phyloP scores from a whole-genome alignment of 2,329 filamentous ascomycete species.

The Xylaria sp. region DNA sequence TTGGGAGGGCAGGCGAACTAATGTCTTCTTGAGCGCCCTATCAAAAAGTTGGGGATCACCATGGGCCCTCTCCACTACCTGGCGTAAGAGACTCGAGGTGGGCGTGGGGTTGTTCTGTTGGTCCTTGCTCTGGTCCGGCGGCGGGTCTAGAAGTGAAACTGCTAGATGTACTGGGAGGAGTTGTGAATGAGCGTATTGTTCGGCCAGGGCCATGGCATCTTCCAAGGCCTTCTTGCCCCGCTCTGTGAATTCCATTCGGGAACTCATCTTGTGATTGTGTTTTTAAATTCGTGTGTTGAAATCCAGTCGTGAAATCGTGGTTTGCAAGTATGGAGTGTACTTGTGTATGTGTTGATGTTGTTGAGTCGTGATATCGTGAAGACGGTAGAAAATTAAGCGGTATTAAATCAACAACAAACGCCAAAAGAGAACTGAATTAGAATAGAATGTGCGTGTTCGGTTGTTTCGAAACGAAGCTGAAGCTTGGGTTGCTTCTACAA shows the following conservation, averaged over 20 bases:
- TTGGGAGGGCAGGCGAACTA: conserved; percentile 92
- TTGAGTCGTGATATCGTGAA: too few relatives aligned
- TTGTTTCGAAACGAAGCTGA: conserved; percentile 10
- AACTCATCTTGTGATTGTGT: conserved; percentile 67
- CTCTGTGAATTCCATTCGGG: conserved; percentile 92
- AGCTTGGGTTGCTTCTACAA: conserved; percentile 16
- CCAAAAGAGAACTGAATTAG: background rate
- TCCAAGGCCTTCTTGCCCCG: conserved; percentile 88
- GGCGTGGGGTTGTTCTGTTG: conserved; percentile 79
- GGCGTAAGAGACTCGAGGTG: conserved; percentile 84
- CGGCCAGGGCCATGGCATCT: conserved; percentile 87
- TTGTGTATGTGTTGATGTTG: background rate
- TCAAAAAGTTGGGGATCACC: conserved; percentile 92
- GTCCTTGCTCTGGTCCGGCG: conserved; percentile 81
- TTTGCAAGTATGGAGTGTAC: background rate
- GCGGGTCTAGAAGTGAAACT: conserved; percentile 80
- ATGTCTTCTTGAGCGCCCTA: conserved; percentile 86
- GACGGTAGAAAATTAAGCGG: too few relatives aligned
- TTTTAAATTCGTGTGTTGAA: conserved; percentile 31
- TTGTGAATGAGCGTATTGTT: conserved; percentile 91
- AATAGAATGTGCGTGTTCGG: conserved; percentile 34
- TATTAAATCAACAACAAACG: too few relatives aligned
- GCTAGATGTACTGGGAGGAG: conserved; percentile 91
- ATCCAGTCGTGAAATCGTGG: conserved; percentile 7
- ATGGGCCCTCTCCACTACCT: conserved; percentile 93